Evolutionary conservation across 371 early-diverging fungal genomes (phyloP), one percentile per base, ranked within the genome.

Genomic region (Vairimorpha necatrix): DNA sequence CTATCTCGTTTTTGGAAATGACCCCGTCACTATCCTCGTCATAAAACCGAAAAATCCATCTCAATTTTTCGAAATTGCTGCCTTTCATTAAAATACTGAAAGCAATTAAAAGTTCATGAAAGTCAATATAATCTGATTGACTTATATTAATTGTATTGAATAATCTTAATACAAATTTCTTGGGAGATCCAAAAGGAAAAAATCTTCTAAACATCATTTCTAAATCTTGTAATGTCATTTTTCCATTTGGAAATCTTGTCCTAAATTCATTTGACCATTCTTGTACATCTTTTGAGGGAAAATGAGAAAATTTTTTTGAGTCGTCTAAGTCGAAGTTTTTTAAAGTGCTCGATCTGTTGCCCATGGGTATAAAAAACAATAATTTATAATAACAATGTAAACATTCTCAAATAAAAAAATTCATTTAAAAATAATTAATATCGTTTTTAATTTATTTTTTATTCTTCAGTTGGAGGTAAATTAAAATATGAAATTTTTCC

Each of bases 401-500:
- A 9, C 16, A 9, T 42, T 42, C 42, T n/a, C n/a, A n/a, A n/a
- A n/a, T n/a, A n/a, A n/a, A n/a, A n/a, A n/a, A n/a, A n/a, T n/a
- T n/a, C n/a, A n/a, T n/a, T n/a, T n/a, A n/a, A n/a, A n/a, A n/a
- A n/a, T n/a, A n/a, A n/a, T n/a, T n/a, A n/a, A n/a, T n/a, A n/a
- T n/a, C n/a, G n/a, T n/a, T n/a, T n/a, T n/a, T n/a, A n/a, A n/a
- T n/a, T n/a, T n/a, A n/a, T 66, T 79, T 77, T 42, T 83, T 74
- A 32, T 77, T 82, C 68, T 68, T 73, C 77, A 62, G 86, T 89
- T 38, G 95, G 93, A 50, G 96, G 96, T 22, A 89, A 84, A 0
- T 88, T 88, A 84, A 89, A 96, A 88, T 89, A 97, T 24, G 96
- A 96, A 80, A 99, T 92, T 83, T 93, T 92, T 60, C 99, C 99